Conservation (phyloP, 192 early-diverging fungal species). For the Coemansia umbellata region DNA sequence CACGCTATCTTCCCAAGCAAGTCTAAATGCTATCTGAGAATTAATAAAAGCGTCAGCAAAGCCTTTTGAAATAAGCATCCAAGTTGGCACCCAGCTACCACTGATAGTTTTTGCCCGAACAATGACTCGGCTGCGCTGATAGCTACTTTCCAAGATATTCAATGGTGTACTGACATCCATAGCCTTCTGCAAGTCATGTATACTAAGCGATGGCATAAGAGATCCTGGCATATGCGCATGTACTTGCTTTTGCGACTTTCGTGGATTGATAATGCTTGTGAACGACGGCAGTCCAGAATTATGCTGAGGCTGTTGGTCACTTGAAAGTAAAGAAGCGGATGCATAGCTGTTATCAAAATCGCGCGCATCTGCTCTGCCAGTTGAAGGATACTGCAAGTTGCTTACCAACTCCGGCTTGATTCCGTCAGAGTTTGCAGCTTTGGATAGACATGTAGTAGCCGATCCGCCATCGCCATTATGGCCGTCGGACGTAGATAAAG, state of each 20-base stretch:
- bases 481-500: not conserved
- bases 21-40: not conserved
- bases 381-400: slow-evolving; percentile 21
- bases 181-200: slow-evolving; percentile 14
- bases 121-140: not conserved
- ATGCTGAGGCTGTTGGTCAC: not conserved
- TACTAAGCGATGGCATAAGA: slow-evolving; percentile 20
- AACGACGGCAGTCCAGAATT: slow-evolving; percentile 21
- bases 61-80: slow-evolving; percentile 19
- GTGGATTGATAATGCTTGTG: slow-evolving; percentile 41
- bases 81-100: slow-evolving; percentile 23
- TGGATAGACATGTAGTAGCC: not conserved
- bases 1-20: slow-evolving; percentile 5
- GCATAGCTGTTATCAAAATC: not conserved
- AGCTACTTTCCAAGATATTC: too few species aligned
- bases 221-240: slow-evolving; percentile 26
- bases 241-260: not conserved
- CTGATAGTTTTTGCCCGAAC: slow-evolving; percentile 10
- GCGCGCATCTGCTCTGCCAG: not conserved
- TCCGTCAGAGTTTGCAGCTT: too few species aligned
- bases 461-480: not conserved
- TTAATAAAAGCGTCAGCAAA: slow-evolving; percentile 13
- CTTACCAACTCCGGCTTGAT: not conserved
- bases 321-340: not conserved
- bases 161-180: not conserved